A percentile compares a stretch with the other conserved stretches of the same genome.
Evolutionary conservation across 106 monocot species (phyloP).

Genomic region (Gastrodia elata): DNA sequence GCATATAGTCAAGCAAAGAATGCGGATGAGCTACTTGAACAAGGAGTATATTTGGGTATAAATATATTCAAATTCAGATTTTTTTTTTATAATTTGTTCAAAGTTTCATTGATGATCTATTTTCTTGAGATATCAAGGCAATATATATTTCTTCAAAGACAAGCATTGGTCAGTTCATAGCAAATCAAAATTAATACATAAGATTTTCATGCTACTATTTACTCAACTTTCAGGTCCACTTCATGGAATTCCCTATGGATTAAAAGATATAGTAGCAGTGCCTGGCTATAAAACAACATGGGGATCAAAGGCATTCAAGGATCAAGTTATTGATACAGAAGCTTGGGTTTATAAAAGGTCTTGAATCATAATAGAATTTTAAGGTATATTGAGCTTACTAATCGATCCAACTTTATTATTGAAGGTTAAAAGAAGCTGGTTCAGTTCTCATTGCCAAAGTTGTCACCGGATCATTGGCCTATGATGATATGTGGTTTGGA

Average conservation of each 20-base stretch:
- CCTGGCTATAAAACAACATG: conserved; percentile 83
- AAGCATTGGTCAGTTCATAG: not conserved
- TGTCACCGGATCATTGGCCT: conserved; percentile 88
- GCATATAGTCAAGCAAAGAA: conserved; percentile 64
- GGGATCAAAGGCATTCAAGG: conserved; percentile 81
- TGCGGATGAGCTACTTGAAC: conserved; percentile 68
- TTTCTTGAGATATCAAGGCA: not conserved
- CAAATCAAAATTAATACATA: not conserved
- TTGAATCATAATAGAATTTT: not conserved
- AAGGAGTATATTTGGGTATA: conserved; percentile 79
- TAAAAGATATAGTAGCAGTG: conserved; percentile 84
- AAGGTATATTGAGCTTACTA: not conserved
- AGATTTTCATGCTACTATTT: not conserved
- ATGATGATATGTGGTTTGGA: conserved; percentile 98
- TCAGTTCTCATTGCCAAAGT: conserved; percentile 85
- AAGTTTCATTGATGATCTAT: not conserved
- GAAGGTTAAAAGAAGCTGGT: conserved; percentile 67
- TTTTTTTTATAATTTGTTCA: not conserved
- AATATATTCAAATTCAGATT: not conserved
- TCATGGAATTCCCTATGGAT: conserved; percentile 94
- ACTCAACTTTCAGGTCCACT: conserved; percentile 51
- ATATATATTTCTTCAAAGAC: not conserved
- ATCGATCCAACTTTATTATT: conserved; percentile 7
- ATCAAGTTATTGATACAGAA: conserved; percentile 74
- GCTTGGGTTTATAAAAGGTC: conserved; percentile 94